Base-by-base conservation (phyloP, 2,329 filamentous ascomycete genomes). In the Pestalotiopsis sp. region DNA sequence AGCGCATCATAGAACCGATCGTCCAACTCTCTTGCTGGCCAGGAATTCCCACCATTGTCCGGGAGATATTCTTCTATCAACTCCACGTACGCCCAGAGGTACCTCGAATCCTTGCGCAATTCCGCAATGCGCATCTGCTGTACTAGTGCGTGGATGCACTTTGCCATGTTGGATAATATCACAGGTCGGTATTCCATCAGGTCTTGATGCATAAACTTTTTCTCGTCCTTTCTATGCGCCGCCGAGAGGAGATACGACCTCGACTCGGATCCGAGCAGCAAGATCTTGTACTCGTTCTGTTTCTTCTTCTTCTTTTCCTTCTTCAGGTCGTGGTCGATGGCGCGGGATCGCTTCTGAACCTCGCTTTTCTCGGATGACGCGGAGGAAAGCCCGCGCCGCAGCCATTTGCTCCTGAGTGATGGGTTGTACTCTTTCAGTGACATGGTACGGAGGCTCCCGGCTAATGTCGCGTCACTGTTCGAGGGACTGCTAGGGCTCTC, bases 251-350 rank as follows among this genome's bases (percentile, higher is more conserved):
- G 58, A 27, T 67, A 39, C 14, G 59, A 27, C 13, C 66, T 38
- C 17, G 66, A 67, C 41, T 67, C 58, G n/a, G 66, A 67, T 7
- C 66, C 66, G 23, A 67, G 52, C n/a, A 67, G 58, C 41, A 67
- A 41, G 11, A 59, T 58, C 39, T 67, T 61, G 66, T 49, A 67
- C 38, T 67, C 57, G 11, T 63, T 41, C 41, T 49, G 66, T 31
- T 63, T 61, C 58, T 59, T 59, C 12, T 58, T 62, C 36, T 63
- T 67, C 56, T 61, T 38, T 17, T 67, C 66, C 20, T 67, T 41
- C 17, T 63, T 61, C 45, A 67, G 23, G 9, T 41, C 57, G 27
- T 59, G 41, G 36, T 67, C 66, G 31, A 67, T 67, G n/a, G 66
- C 57, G 41, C 58, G 66, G 4, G 66, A 67, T 9, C 59, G 57